Base-by-base conservation (phyloP, 495 filamentous ascomycete species). In the Talaromyces adpressus region DNA sequence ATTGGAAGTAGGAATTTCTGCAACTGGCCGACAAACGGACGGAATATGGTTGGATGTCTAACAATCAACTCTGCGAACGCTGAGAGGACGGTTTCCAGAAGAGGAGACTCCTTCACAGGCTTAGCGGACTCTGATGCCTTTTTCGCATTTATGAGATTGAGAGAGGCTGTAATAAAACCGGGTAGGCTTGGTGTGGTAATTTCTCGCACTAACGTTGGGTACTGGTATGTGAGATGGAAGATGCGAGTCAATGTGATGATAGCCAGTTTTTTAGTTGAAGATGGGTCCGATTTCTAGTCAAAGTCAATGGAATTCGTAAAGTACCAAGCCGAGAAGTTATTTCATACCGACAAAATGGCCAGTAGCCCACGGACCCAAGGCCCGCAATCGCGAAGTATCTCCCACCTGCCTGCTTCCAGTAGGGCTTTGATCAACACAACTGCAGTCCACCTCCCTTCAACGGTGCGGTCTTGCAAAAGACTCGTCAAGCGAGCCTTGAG, bases 171-270 rank as follows among this genome's bases (percentile, higher is more conserved):
- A 59, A 91, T 81, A 66, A 91, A 95, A 5, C 80, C 77, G 16
- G 90, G 86, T 14, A 97, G 79, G 18, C 85, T 88, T 9, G 92
- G 92, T 3, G 91, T 95, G 2, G 90, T 92, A 65, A 95, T 89
- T 70, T 96, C 92, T 66, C 92, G 81, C n/a, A 93, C 80, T 23
- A 96, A 79, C 18, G 89, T 92, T 45, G 86, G 89, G 75, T 91
- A 89, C 58, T 86, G 85, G 66, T 91, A 91, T 62, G 90, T 89
- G 23, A 93, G 80, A 61, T 86, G 80, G 79, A 91, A 96, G 62
- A 95, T 92, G 66, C 88, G 87, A 22, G 89, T 90, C 64, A 96
- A 70, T 27, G 89, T 84, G 61, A 94, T 83, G 32, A 95, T 79
- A 69, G 81, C 82, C 64, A 96, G 77, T 71, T 87, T 86, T 70